Percentiles rank a stretch among this genome's conserved stretches.
These are phyloP conservation scores for Ogataea pilisensis DNA, from an alignment of 805 yeast genomes.

Conservation along the genomic window DNA sequence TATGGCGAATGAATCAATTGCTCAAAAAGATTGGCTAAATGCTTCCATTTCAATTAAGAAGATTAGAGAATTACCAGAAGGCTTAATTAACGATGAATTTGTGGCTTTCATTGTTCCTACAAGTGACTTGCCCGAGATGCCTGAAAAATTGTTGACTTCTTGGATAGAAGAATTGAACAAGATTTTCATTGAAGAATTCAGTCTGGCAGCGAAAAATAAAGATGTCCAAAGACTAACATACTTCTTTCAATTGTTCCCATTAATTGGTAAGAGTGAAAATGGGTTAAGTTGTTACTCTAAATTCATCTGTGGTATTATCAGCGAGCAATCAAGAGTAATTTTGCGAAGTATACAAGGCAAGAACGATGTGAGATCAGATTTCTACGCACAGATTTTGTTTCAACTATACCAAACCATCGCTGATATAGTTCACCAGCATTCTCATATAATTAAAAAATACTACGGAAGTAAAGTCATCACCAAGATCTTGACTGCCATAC, in stretches of 20 bases:
- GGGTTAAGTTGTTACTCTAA: constrained; percentile 82
- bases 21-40: constrained; percentile 62
- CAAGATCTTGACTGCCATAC: constrained; percentile 67
- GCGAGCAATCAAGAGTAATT: constrained; percentile 69
- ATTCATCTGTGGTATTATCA: constrained; percentile 81
- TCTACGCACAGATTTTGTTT: constrained; percentile 55
- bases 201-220: constrained; percentile 59
- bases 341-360: constrained; percentile 42
- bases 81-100: constrained; percentile 56
- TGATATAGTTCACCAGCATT: constrained; percentile 79
- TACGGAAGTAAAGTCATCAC: constrained; percentile 67
- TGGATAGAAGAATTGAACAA: constrained; percentile 59
- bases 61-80: constrained; percentile 51
- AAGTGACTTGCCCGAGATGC: constrained; percentile 77
- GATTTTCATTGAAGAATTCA: constrained; percentile 60
- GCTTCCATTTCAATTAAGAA: constrained; percentile 67
- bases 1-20: constrained; percentile 65
- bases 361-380: constrained; percentile 40
- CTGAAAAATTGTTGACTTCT: constrained; percentile 47
- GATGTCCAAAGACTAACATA: constrained; percentile 70
- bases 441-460: constrained; percentile 67
- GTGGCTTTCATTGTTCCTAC: constrained; percentile 84
- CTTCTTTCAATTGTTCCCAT: constrained; percentile 83
- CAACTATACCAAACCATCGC: constrained; percentile 82
- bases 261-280: constrained; percentile 63